Evolutionary conservation across 441 rosid genomes (phyloP).

Genomic region (Populus hybrid): DNA sequence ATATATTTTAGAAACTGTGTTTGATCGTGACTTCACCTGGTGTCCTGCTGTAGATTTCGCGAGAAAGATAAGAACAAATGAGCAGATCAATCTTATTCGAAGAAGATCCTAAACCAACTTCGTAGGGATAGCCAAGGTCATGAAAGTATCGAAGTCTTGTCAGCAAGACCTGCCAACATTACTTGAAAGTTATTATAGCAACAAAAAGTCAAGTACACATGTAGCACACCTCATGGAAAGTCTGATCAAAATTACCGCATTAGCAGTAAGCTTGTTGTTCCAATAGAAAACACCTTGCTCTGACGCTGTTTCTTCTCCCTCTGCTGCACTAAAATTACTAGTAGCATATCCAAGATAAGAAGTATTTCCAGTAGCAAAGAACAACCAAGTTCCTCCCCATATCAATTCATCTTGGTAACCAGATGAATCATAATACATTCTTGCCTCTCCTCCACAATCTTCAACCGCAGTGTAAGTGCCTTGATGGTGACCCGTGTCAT

Average conservation of each 20-base stretch:
- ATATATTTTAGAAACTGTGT: not conserved
- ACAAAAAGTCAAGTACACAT: not conserved
- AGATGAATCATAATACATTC: conserved; percentile 43
- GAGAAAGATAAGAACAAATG: conserved; percentile 49
- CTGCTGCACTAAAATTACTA: conserved; percentile 34
- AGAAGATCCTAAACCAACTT: conserved; percentile 33
- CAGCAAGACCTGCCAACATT: conserved; percentile 42
- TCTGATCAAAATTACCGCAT: conserved; percentile 28
- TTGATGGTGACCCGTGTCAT: conserved; percentile 22
- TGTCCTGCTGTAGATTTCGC: conserved; percentile 31
- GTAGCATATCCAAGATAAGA: conserved; percentile 47
- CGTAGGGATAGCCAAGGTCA: conserved; percentile 46
- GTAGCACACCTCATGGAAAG: not conserved
- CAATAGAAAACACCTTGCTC: conserved; percentile 55
- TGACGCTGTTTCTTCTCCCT: conserved; percentile 30
- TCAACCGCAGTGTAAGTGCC: conserved; percentile 33
- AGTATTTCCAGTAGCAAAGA: conserved; percentile 49
- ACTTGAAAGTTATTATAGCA: not conserved
- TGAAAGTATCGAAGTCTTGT: conserved; percentile 46
- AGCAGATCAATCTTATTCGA: conserved; percentile 28
- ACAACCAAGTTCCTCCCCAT: conserved; percentile 65
- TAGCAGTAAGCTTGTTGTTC: conserved; percentile 58
- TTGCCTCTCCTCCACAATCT: conserved; percentile 49
- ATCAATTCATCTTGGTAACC: conserved; percentile 50
- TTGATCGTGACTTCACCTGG: conserved; percentile 28